Conservation (phyloP, 192 early-diverging fungal species). For the Backusella circina region DNA sequence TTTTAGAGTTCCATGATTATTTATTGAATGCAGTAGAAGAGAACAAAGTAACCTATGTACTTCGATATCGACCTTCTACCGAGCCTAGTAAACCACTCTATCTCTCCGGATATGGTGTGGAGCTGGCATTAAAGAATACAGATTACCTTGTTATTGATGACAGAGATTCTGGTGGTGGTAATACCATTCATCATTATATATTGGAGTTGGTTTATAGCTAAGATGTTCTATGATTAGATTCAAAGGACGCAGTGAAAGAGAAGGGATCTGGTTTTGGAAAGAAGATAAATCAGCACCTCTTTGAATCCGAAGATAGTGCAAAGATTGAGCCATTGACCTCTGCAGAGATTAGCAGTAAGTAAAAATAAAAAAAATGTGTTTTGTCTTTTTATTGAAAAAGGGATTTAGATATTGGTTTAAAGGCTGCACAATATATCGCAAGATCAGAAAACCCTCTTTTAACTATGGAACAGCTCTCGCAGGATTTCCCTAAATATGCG, state of each 20-base stretch:
- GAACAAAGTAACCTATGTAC: constrained; percentile 53
- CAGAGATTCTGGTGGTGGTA: constrained; percentile 52
- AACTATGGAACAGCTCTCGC: constrained; percentile 63
- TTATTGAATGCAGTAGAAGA: constrained; percentile 48
- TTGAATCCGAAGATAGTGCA: constrained; percentile 37
- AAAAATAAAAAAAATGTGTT: background rate
- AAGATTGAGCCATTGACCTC: constrained; percentile 47
- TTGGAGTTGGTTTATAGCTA: background rate
- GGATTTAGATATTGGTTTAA: constrained; percentile 53
- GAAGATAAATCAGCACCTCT: constrained; percentile 32
- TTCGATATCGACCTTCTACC: constrained; percentile 58
- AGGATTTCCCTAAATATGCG: constrained; percentile 89
- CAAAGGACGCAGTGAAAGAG: constrained; percentile 9
- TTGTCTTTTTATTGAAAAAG: background rate
- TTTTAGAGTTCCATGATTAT: constrained; percentile 54
- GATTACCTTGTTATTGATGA: constrained; percentile 98
- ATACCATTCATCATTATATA: background rate
- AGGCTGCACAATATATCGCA: constrained; percentile 72
- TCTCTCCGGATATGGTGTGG: constrained; percentile 89
- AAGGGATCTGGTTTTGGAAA: constrained; percentile 14
- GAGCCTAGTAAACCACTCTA: constrained; percentile 33
- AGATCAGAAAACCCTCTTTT: constrained; percentile 55
- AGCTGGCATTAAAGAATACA: constrained; percentile 91
- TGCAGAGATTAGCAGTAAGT: constrained; percentile 51
- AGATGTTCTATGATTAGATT: constrained; percentile 4